These are phyloP conservation scores for Thermochaetoides thermophila DNA, from an alignment of 495 filamentous ascomycete species.

Conservation along the genomic window DNA sequence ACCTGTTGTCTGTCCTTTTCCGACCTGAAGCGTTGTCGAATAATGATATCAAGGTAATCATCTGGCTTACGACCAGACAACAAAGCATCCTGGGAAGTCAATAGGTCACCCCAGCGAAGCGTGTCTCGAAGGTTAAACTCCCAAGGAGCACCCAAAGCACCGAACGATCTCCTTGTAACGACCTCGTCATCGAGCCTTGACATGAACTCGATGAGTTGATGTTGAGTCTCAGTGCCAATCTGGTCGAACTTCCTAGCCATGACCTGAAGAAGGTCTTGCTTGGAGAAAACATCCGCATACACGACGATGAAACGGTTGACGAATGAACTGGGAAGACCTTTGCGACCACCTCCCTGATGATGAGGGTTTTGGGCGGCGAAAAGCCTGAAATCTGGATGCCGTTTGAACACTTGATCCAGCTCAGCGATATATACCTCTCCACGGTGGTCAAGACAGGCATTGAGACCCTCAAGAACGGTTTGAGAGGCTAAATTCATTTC, in stretches of 20 bases:
- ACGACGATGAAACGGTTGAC: constrained; percentile 97
- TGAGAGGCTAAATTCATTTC: constrained; percentile 99
- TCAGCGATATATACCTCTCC: constrained; percentile 93
- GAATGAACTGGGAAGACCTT: constrained; percentile 89
- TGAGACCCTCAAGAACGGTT: constrained; percentile 90
- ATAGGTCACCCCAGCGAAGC: constrained; percentile 71
- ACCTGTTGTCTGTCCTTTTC: constrained; percentile 49
- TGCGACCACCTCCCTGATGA: constrained; percentile 89
- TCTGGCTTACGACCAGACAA: constrained; percentile 36
- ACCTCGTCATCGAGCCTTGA: constrained; percentile 58
- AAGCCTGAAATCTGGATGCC: constrained; percentile 75
- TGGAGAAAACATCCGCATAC: constrained; percentile 76
- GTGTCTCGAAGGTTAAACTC: constrained; percentile 94
- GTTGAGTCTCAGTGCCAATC: constrained; percentile 38
- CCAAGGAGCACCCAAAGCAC: constrained; percentile 78
- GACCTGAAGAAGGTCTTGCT: constrained; percentile 69
- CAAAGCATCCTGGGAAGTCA: constrained; percentile 40
- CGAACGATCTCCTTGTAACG: constrained; percentile 48
- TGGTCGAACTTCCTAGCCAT: constrained; percentile 60
- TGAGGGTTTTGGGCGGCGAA: constrained; percentile 98
- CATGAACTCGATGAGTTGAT: constrained; percentile 65
- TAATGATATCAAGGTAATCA: constrained; percentile 68
- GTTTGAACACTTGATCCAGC: constrained; percentile 79
- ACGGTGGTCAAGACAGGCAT: constrained; percentile 93
- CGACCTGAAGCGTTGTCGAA: constrained; percentile 76